Base-by-base conservation (phyloP, 2,329 filamentous ascomycete genomes). In the Botrytis fragariae region DNA sequence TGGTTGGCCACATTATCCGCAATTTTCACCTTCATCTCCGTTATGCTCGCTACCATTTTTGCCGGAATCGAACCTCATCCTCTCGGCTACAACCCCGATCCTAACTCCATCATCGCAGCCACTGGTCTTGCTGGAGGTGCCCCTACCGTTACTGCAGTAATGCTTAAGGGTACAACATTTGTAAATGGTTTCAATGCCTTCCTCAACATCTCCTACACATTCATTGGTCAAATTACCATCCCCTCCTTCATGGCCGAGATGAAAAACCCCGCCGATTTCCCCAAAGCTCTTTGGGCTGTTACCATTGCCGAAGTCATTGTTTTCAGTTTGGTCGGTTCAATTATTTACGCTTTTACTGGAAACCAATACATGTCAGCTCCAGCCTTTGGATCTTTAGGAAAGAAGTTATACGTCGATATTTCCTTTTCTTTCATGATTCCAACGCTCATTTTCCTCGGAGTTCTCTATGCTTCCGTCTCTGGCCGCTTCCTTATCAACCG, bases 171-270 rank as follows among this genome's bases (percentile, higher is more conserved):
- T 29, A 97, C 93, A 0, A 92, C 92, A 0, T 97, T 97, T 77
- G 93, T 97, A 5, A 85, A 87, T 4, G 94, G 91, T 35, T 91
- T 97, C 87, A 94, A 90, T 71, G 95, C 95, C 0, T 97, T 97
- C 83, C 87, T 98, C 81, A 98, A 98, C 83, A 98, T 98, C 80
- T 93, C 91, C 83, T 98, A 97, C 82, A 97, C 95, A 0, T 97
- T 98, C 81, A 97, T 98, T 77, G 95, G 95, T 0, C 95, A 98
- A 81, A 97, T 97, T 79, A 97, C 95, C 0, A 87, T 98, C 22
- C 95, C 95, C 0, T 95, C 92, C 78, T 98, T 98, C 84, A 98
- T 98, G 76, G 94, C 95, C 5, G 95, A 98, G 83, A 98, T 98
- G 95, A 92, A 85, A 73, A 86, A 90, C 42, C 88, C 89, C 2